Percentiles rank a stretch among this genome's conserved stretches.
phyloP scores from a whole-genome alignment of 2,329 filamentous ascomycete species.

The Chaetomium sp. region DNA sequence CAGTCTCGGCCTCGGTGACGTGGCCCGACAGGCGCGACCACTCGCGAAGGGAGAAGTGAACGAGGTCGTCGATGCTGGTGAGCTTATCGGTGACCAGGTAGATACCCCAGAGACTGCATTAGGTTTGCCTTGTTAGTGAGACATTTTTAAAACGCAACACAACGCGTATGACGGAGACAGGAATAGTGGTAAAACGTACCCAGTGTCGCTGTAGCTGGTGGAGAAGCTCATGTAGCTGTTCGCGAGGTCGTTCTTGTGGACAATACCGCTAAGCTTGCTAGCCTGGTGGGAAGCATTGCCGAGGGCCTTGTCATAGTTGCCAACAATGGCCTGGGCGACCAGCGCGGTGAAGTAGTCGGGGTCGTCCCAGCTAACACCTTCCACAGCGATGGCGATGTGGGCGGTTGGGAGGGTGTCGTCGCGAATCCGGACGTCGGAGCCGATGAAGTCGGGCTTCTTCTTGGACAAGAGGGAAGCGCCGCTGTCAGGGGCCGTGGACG shows the following conservation, averaged over 20 bases:
- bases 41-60: conserved; percentile 97
- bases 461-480: conserved; percentile 72
- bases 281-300: conserved; percentile 95
- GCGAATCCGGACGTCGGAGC: conserved; percentile 89
- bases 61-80: conserved; percentile 83
- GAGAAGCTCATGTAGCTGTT: conserved; percentile 99
- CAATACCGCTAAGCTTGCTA: conserved; percentile 92
- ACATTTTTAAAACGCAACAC: background rate
- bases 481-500: conserved; percentile 67
- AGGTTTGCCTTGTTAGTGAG: conserved; percentile 2
- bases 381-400: conserved; percentile 96
- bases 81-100: conserved; percentile 92
- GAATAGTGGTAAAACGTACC: conserved; percentile 50
- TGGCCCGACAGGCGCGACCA: conserved; percentile 91
- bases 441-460: conserved; percentile 88
- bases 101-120: conserved; percentile 90
- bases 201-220: conserved; percentile 98
- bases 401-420: conserved; percentile 95
- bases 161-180: background rate
- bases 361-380: conserved; percentile 99
- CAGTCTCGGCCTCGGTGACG: conserved; percentile 83
- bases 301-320: conserved; percentile 99
- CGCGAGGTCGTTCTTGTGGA: conserved; percentile 90
- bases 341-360: conserved; percentile 98
- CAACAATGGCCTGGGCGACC: conserved; percentile 95